A percentile compares a stretch with the other conserved stretches of the same genome.
These are phyloP conservation scores for Auricularia sp. DNA, from an alignment of 768 basidiomycete species.

Conservation along the genomic window DNA sequence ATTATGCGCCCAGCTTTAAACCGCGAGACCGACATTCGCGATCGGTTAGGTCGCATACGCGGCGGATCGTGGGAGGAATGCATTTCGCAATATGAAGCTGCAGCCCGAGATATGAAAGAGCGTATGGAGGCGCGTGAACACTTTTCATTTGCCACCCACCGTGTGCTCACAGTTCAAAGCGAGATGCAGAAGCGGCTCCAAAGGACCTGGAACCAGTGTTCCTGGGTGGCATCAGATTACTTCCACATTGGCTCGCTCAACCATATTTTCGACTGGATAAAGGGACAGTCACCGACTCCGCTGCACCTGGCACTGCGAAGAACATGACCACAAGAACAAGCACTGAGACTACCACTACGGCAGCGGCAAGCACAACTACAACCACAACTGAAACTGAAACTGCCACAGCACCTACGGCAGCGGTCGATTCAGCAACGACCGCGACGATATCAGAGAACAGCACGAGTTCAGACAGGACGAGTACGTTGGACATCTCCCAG, in stretches of 20 bases:
- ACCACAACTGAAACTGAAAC: no score
- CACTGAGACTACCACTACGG: no score
- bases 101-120: constrained; percentile 50
- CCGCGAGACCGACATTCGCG: constrained; percentile 60
- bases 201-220: constrained; percentile 7
- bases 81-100: constrained; percentile 37
- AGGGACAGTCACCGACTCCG: constrained; percentile 14
- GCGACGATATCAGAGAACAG: no score
- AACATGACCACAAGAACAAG: no score
- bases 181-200: constrained; percentile 35
- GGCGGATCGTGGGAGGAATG: constrained; percentile 20
- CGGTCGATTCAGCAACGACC: background rate
- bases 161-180: constrained; percentile 20
- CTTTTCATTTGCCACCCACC: background rate
- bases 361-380: no score
- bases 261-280: constrained; percentile 43
- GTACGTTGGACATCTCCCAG: no score
- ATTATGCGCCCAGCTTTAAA: constrained; percentile 70
- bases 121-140: constrained; percentile 41
- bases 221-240: constrained; percentile 31
- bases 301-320: background rate
- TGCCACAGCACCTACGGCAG: constrained; percentile 6
- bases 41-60: constrained; percentile 48
- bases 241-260: constrained; percentile 67
- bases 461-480: no score